Base-by-base conservation (phyloP, 306 rosid species). In the Dryas octopetala region DNA sequence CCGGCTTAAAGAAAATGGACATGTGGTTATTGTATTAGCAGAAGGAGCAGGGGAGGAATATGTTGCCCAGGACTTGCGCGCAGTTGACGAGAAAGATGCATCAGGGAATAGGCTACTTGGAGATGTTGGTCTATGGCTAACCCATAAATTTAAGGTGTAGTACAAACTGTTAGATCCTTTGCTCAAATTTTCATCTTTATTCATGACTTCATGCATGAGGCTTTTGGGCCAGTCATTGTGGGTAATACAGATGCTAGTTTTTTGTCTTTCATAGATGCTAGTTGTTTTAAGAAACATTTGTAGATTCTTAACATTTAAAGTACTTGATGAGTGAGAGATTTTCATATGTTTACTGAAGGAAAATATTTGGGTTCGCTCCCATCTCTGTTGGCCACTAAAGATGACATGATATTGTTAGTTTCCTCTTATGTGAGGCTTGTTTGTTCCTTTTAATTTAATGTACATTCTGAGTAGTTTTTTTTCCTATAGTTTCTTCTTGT, bases 41-140 rank as follows among this genome's bases (percentile, higher is more conserved):
- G 98, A 91, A 87, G 98, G 98, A 81, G 96, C 98, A 44, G 97
- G 98, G 63, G 93, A 91, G 83, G 96, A 91, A 48, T 86, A 85
- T 81, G 67, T 90, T 83, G 86, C 91, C 62, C 84, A 78, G 67
- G 96, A 91, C 40, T 74, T 78, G 83, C 77, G 68, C 9, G 74
- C 83, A 4, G 76, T 53, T 54, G 83, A 53, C 49, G 75, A 73
- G 78, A 94, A 87, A 75, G 97, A 94, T 84, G 97, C 98, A 68
- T 94, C 98, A 0, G 97, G 98, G 81, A 94, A 90, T 83, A 89
- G 73, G 82, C 91, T 91, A 59, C 93, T 94, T 67, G 90, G 80
- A 71, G 98, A 94, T 81, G 86, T 87, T 77, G 97, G 98, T 79
- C 88, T 76, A 1, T 95, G 98, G 98, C 80, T 95, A 71, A 79